These are phyloP conservation scores for Linaria vulgaris DNA, from an alignment of 257 asterid species.

Conservation along the genomic window DNA sequence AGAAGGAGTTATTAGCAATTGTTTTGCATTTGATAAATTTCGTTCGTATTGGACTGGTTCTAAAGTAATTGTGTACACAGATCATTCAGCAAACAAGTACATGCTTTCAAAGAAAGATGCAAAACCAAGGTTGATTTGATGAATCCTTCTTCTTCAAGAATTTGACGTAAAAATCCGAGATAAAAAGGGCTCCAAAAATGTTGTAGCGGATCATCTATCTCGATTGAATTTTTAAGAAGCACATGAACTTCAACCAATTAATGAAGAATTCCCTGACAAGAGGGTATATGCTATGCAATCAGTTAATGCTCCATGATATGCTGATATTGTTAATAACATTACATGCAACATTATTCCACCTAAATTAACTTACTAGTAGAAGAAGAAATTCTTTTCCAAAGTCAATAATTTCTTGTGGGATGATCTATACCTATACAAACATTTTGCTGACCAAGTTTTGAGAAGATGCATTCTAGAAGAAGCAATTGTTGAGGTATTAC, in stretches of 20 bases:
- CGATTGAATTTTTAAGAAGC: too few relatives aligned
- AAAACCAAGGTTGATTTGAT: too few relatives aligned
- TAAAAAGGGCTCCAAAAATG: too few relatives aligned
- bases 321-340: neutral
- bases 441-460: neutral
- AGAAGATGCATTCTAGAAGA: neutral
- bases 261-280: too few relatives aligned
- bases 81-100: neutral
- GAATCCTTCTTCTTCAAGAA: too few relatives aligned
- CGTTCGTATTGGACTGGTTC: neutral
- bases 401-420: neutral
- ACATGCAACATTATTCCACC: neutral
- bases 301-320: neutral
- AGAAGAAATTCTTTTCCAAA: neutral
- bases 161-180: too few relatives aligned
- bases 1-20: too few relatives aligned
- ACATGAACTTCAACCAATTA: too few relatives aligned
- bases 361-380: neutral
- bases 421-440: neutral
- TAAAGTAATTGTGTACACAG: neutral
- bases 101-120: too few relatives aligned
- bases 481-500: too few relatives aligned
- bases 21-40: neutral
- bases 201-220: too few relatives aligned
- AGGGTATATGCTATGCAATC: too few relatives aligned